phyloP scores from a whole-genome alignment of 2,329 filamentous ascomycete genomes.

The Alternaria arbusti region DNA sequence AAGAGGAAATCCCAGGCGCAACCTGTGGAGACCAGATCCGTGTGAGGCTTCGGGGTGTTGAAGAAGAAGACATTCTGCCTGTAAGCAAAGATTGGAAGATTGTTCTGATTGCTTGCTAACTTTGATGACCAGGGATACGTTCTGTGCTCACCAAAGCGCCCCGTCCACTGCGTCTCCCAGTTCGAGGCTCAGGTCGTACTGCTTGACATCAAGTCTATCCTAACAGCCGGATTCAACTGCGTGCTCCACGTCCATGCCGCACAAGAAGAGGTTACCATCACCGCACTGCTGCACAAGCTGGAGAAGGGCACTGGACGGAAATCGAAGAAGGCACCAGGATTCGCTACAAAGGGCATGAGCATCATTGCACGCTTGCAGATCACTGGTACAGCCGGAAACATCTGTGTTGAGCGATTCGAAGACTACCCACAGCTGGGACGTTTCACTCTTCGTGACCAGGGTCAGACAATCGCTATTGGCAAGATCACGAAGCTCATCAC shows the following conservation, averaged over 20 bases:
- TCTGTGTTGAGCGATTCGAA: constrained; percentile 94
- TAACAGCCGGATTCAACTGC: constrained; percentile 95
- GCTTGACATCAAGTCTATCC: constrained; percentile 90
- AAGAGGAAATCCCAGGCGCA: constrained; percentile 83
- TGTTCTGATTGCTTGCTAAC: not conserved
- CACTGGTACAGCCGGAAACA: constrained; percentile 80
- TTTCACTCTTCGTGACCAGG: constrained; percentile 61
- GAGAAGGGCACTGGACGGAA: constrained; percentile 93
- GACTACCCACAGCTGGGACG: constrained; percentile 78
- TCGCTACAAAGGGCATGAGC: constrained; percentile 80
- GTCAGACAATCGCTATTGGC: constrained; percentile 98
- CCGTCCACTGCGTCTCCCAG: constrained; percentile 84
- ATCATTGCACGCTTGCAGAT: constrained; percentile 94
- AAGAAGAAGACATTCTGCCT: constrained; percentile 95
- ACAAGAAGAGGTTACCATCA: constrained; percentile 96
- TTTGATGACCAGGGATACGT: constrained; percentile 68
- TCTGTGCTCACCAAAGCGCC: constrained; percentile 89
- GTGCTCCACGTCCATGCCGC: constrained; percentile 97
- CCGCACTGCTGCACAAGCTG: constrained; percentile 85
- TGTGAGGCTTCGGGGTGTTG: constrained; percentile 87
- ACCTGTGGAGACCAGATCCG: constrained; percentile 96
- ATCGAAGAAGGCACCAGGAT: constrained; percentile 91
- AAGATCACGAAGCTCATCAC: constrained; percentile 92
- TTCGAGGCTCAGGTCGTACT: constrained; percentile 98
- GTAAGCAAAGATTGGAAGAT: constrained; percentile 42